phyloP scores from a whole-genome alignment of 176 grass and related monocot genomes.

The Alloteropsis semialata region DNA sequence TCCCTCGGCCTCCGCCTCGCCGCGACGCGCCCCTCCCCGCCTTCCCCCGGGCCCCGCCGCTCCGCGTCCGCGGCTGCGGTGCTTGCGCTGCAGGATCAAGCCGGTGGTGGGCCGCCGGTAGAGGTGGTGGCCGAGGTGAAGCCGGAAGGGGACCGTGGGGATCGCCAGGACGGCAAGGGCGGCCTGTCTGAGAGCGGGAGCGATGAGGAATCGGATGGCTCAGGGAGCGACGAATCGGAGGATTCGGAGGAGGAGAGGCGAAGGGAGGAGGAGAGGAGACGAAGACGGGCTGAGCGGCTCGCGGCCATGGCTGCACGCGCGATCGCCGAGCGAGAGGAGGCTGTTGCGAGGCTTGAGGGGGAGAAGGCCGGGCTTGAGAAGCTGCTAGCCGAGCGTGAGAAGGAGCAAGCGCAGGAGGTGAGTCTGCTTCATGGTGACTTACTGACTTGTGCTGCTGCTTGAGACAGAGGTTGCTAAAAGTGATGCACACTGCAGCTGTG shows the following conservation, averaged over 20 bases:
- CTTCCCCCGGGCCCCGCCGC: slow-evolving; percentile 31
- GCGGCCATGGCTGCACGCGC: slow-evolving; percentile 58
- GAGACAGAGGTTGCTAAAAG: neutral
- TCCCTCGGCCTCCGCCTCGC: slow-evolving; percentile 49
- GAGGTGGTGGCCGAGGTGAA: slow-evolving; percentile 13
- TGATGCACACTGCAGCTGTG: neutral
- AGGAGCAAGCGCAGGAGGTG: slow-evolving; percentile 86
- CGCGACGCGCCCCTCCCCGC: slow-evolving; percentile 14
- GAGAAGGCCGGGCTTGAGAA: slow-evolving; percentile 75
- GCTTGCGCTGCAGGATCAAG: slow-evolving; percentile 24
- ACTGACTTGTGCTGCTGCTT: neutral
- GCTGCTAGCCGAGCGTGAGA: slow-evolving; percentile 83
- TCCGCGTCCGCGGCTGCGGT: slow-evolving; percentile 36
- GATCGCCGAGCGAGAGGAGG: slow-evolving; percentile 73
- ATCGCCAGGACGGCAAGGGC: slow-evolving; percentile 7
- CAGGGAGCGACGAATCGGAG: slow-evolving; percentile 59
- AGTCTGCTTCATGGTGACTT: neutral
- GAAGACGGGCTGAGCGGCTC: slow-evolving; percentile 49
- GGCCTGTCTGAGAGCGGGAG: slow-evolving; percentile 32
- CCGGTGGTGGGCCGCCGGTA: neutral
- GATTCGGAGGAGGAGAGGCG: slow-evolving; percentile 76
- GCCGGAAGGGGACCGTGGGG: neutral
- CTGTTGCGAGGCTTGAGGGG: slow-evolving; percentile 58
- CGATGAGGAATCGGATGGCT: slow-evolving; percentile 41
- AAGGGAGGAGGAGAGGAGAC: slow-evolving; percentile 79